A percentile compares a stretch with the other conserved stretches of the same genome.
These are phyloP conservation scores for Apiospora pterosperma DNA, from an alignment of 2,329 filamentous ascomycete species.

Conservation along the genomic window DNA sequence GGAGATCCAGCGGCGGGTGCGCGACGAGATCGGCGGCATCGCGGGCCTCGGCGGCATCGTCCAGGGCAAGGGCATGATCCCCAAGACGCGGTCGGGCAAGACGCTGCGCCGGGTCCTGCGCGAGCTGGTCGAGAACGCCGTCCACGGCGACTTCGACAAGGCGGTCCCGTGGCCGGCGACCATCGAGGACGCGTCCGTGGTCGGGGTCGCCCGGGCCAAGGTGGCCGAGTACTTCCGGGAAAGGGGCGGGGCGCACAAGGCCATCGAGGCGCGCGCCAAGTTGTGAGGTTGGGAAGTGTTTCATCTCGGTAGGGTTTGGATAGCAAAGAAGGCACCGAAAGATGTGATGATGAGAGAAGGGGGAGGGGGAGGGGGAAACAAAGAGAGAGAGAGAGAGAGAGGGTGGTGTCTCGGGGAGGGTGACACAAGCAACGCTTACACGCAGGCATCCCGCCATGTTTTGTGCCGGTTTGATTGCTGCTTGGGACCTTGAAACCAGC, in stretches of 20 bases:
- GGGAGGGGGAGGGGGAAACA: too few species aligned
- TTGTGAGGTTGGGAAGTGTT: constrained; percentile 29
- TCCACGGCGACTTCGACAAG: constrained; percentile 68
- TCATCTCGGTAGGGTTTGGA: not conserved
- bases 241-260: constrained; percentile 37
- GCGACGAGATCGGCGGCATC: constrained; percentile 81
- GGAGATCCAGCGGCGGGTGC: constrained; percentile 72
- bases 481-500: not conserved
- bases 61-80: constrained; percentile 81
- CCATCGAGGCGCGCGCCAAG: constrained; percentile 47
- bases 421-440: constrained; percentile 1
- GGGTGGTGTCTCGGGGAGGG: not conserved
- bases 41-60: constrained; percentile 83
- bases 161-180: constrained; percentile 75
- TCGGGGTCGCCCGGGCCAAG: constrained; percentile 69
- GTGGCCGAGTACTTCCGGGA: constrained; percentile 73
- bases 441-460: not conserved
- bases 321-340: not conserved
- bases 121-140: constrained; percentile 80
- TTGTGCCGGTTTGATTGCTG: not conserved
- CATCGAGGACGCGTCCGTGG: constrained; percentile 74
- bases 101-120: constrained; percentile 78
- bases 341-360: too few species aligned
- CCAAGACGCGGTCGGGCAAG: constrained; percentile 90
- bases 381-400: not conserved